phyloP scores from a whole-genome alignment of 1,284 basidiomycete species.

The Salmacisia buchloeana region DNA sequence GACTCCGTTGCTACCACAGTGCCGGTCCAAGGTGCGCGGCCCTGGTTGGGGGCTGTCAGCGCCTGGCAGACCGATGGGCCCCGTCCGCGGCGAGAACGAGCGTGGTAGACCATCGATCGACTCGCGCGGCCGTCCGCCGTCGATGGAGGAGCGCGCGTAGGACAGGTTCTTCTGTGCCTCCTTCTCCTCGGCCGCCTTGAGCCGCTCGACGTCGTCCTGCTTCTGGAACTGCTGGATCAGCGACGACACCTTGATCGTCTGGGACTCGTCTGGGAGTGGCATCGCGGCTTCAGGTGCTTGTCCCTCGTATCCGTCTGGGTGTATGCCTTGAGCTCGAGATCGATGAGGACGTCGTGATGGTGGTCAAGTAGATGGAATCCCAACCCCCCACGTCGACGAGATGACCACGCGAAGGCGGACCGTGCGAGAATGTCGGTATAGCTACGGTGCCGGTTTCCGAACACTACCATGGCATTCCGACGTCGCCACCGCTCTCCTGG shows the following conservation, averaged over 20 bases:
- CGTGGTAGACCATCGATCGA: background rate
- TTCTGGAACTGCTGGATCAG: background rate
- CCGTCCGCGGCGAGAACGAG: background rate
- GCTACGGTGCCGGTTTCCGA: too few species aligned
- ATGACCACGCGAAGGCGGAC: too few species aligned
- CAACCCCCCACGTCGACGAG: too few species aligned
- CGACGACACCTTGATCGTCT: background rate
- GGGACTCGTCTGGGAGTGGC: conserved; percentile 7
- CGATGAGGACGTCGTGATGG: background rate
- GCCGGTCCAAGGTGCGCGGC: too few species aligned
- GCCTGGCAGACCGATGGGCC: background rate
- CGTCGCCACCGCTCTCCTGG: too few species aligned
- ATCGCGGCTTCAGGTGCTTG: too few species aligned
- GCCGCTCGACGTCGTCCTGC: background rate
- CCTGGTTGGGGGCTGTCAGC: too few species aligned
- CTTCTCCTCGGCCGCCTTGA: background rate
- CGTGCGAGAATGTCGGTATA: too few species aligned
- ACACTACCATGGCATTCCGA: too few species aligned
- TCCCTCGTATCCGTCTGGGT: background rate
- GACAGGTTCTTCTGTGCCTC: conserved; percentile 1
- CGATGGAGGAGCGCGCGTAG: background rate
- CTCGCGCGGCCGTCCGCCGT: background rate
- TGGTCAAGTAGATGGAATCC: too few species aligned
- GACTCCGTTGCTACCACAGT: too few species aligned
- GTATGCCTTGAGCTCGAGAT: background rate